These are phyloP conservation scores for Cyberlindnera xylosilytica DNA, from an alignment of 805 yeast genomes.

Conservation along the genomic window DNA sequence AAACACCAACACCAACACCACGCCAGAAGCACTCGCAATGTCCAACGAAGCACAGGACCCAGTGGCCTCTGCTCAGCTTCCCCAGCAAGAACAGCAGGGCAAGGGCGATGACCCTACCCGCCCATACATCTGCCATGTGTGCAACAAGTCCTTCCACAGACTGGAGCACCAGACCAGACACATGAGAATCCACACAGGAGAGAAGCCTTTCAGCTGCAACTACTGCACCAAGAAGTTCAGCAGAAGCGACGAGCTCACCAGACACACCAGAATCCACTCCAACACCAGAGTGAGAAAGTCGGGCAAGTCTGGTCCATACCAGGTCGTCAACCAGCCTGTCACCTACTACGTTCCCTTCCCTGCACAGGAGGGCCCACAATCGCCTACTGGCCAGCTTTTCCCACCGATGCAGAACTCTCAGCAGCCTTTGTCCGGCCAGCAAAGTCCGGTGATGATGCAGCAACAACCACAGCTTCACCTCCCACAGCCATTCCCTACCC, in stretches of 20 bases:
- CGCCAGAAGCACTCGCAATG: background rate
- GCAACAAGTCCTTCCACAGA: conserved; percentile 83
- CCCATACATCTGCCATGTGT: conserved; percentile 82
- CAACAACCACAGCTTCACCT: conserved; percentile 1
- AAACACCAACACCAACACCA: background rate
- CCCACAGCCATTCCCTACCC: conserved; percentile 11
- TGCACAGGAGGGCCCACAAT: conserved; percentile 6
- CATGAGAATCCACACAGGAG: conserved; percentile 90
- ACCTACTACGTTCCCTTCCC: conserved; percentile 27
- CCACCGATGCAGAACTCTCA: conserved; percentile 9
- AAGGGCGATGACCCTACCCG: conserved; percentile 32
- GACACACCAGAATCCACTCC: conserved; percentile 80
- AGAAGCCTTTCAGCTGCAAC: conserved; percentile 82
- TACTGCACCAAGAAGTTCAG: conserved; percentile 77
- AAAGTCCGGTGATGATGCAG: conserved; percentile 2
- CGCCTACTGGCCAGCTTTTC: conserved; percentile 8
- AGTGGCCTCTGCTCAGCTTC: too few species aligned
- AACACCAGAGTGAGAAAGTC: conserved; percentile 48
- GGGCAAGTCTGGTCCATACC: conserved; percentile 28
- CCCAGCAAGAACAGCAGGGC: too few species aligned
- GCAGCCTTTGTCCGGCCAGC: conserved; percentile 4
- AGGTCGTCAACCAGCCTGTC: conserved; percentile 24
- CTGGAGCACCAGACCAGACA: conserved; percentile 91
- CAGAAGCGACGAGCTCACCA: conserved; percentile 79
- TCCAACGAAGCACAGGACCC: conserved; percentile 1